A percentile compares a stretch with the other conserved stretches of the same genome.
Evolutionary conservation across 345 rosid genomes (phyloP).

Genomic region (Eucalyptus melliodora): DNA sequence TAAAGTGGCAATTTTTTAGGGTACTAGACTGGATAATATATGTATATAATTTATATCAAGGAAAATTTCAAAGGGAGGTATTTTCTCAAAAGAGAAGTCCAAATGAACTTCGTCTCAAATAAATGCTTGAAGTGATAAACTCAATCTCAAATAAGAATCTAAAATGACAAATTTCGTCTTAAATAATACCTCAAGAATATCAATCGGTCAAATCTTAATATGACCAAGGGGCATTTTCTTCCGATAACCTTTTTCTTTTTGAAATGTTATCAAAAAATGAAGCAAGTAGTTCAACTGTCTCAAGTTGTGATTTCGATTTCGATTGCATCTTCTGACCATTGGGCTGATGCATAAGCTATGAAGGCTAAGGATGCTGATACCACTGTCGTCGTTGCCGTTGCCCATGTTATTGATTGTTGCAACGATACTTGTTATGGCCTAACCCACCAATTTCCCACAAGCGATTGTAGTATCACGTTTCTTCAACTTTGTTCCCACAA

Average conservation of each 20-base stretch:
- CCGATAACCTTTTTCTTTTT: background rate
- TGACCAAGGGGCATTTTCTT: background rate
- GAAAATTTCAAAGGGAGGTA: background rate
- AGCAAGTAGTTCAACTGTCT: background rate
- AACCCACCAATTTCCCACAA: background rate
- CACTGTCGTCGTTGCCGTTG: accelerated
- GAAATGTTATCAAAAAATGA: background rate
- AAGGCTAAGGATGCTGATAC: background rate
- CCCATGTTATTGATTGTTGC: background rate
- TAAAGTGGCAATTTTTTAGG: background rate
- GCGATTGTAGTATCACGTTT: background rate
- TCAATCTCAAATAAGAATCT: background rate
- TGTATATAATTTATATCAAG: too few relatives aligned
- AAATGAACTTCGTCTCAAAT: too few relatives aligned
- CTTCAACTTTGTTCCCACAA: background rate
- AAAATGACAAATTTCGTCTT: background rate
- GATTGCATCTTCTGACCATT: background rate
- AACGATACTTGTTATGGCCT: background rate
- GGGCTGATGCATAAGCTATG: background rate
- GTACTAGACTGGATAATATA: background rate
- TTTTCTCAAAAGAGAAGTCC: background rate
- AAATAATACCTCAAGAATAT: background rate
- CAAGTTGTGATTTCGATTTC: background rate
- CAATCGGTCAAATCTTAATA: background rate
- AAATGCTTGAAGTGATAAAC: background rate